Evolutionary conservation across 371 early-diverging fungal species (phyloP), one percentile per base, ranked within the genome.

Genomic region (Mucor circinelloides): DNA sequence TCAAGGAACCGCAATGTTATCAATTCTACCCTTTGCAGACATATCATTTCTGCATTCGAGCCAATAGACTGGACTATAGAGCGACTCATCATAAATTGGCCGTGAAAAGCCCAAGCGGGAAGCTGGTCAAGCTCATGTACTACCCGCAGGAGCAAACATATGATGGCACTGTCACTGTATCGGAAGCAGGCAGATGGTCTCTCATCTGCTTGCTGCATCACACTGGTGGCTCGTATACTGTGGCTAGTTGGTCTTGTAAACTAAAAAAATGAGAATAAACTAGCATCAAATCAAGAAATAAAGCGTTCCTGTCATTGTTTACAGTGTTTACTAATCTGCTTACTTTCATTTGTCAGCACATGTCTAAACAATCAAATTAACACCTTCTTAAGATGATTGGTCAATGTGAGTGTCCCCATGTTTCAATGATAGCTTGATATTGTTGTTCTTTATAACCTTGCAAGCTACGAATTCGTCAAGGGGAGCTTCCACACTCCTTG

Each of bases 1-100:
- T 84, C 3, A 75, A 81, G 15, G 75, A 81, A 25, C 84, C 84
- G 0, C 84, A 84, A 60, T 84, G 84, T 19, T 72, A 80, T 34
- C 70, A 71, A 15, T 71, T 84, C n/a, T 81, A 75, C 48, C 81
- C 81, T 13, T 54, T 79, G 25, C 84, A 84, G 30, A 70, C 60
- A 17, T 84, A 81, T 46, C 70, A 70, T 25, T 84, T 84, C 30
- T 55, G 71, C 25, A 72, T 82, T 31, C 42, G 42, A 10, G 64
- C 48, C 0, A 60, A 60, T 44, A 63, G 73, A 30, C 25, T 44
- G 23, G 67, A 66, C 19, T 69, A 70, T 3, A 36, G 54, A 12
- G 58, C 66, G 2, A 34, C 60, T 8, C 79, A 79, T 60, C 78
- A 79, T 44, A 84, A 84, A 28, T 57, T 84, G 52, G 81, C 81